These are phyloP conservation scores for Calonectria pauciramosa DNA, from an alignment of 2,329 filamentous ascomycete species.

Conservation along the genomic window DNA sequence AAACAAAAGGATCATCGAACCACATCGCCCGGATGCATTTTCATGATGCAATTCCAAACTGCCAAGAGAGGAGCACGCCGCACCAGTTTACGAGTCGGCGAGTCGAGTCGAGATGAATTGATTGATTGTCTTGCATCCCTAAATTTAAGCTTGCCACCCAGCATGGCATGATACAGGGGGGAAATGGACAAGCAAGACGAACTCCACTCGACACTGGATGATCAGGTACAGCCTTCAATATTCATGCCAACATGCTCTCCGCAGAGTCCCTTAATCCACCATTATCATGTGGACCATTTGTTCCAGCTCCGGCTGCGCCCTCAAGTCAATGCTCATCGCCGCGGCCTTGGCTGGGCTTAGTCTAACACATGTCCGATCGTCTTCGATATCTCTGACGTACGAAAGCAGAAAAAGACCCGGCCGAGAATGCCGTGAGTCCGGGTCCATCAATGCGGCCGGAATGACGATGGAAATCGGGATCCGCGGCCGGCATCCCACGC, in stretches of 20 bases:
- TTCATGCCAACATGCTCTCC: background rate
- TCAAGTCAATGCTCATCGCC: background rate
- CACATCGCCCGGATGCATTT: slow-evolving; percentile 11
- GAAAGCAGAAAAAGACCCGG: background rate
- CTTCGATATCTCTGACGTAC: background rate
- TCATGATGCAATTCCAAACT: slow-evolving; percentile 23
- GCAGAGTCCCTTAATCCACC: background rate
- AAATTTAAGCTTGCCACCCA: slow-evolving; percentile 7
- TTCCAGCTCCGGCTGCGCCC: background rate
- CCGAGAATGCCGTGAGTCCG: background rate
- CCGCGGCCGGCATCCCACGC: background rate
- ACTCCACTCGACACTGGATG: slow-evolving; percentile 18
- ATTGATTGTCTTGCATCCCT: slow-evolving; percentile 17
- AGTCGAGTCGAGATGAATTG: slow-evolving; percentile 23
- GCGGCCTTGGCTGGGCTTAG: background rate
- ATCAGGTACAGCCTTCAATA: background rate
- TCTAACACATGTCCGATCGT: background rate
- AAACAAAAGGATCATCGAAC: slow-evolving; percentile 30
- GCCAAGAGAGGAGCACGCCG: slow-evolving; percentile 28
- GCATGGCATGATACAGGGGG: background rate
- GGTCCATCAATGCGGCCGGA: background rate
- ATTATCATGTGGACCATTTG: background rate
- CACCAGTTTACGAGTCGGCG: slow-evolving; percentile 1
- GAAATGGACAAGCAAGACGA: background rate
- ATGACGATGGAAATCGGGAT: slow-evolving; percentile 4